Evolutionary conservation across 208 protist species (phyloP).

Genomic region (Leishmania guyanensis): DNA sequence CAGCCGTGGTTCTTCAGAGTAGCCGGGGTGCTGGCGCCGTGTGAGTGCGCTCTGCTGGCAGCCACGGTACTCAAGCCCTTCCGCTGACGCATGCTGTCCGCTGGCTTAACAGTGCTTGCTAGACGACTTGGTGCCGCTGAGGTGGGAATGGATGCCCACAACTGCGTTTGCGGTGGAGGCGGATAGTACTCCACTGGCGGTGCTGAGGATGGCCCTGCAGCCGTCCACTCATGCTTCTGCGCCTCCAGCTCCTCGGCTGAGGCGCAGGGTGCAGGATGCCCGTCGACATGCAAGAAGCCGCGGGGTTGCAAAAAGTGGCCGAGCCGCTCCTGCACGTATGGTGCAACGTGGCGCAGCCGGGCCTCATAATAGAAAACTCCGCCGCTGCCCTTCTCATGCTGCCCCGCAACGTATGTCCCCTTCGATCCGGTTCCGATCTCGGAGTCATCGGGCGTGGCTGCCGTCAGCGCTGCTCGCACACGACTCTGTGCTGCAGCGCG

Average conservation of each 20-base stretch:
- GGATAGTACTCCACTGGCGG: slow-evolving; percentile 48
- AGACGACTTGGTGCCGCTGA: background rate
- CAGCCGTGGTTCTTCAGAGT: background rate
- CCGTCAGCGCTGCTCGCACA: slow-evolving; percentile 15
- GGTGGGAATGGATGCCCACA: slow-evolving; percentile 28
- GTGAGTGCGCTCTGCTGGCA: background rate
- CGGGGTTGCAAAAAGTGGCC: slow-evolving; percentile 73
- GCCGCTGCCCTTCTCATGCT: slow-evolving; percentile 17
- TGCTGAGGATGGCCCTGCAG: slow-evolving; percentile 4
- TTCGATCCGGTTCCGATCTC: background rate
- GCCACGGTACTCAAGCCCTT: background rate
- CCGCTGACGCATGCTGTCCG: background rate
- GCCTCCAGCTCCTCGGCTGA: slow-evolving; percentile 24
- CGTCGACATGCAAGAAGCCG: slow-evolving; percentile 66
- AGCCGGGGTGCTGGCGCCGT: background rate
- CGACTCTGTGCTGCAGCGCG: slow-evolving; percentile 20
- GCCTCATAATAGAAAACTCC: slow-evolving; percentile 52
- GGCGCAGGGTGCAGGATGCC: slow-evolving; percentile 45
- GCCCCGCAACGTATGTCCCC: background rate
- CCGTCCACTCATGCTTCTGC: background rate
- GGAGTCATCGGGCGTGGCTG: background rate
- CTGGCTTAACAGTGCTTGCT: slow-evolving; percentile 1
- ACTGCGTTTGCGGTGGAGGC: slow-evolving; percentile 33
- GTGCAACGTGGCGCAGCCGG: slow-evolving; percentile 39
- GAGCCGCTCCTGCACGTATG: slow-evolving; percentile 58